A percentile compares a stretch with the other conserved stretches of the same genome.
Conservation (phyloP, 148 eudicot genomes). For the Cornus suecica region DNA sequence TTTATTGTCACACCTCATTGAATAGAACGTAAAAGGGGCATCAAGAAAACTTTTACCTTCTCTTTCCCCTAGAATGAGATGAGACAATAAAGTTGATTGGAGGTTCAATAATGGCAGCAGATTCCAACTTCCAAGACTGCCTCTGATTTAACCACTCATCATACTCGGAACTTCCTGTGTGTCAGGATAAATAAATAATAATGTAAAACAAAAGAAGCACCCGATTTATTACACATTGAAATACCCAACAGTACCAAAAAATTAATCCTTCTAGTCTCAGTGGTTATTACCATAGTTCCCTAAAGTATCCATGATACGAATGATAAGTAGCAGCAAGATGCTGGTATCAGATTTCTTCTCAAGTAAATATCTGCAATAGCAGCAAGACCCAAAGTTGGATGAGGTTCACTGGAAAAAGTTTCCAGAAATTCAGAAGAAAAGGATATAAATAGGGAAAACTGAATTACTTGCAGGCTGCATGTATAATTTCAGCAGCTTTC, state of each 20-base stretch:
- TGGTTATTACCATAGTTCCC: conserved; percentile 68
- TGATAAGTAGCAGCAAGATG: conserved; percentile 76
- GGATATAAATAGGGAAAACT: conserved; percentile 1
- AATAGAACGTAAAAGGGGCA: conserved; percentile 11
- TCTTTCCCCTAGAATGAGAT: conserved; percentile 74
- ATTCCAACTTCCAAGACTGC: conserved; percentile 97
- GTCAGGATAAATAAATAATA: conserved; percentile 18
- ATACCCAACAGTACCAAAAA: neutral
- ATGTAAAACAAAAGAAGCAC: conserved; percentile 1
- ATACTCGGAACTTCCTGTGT: conserved; percentile 81
- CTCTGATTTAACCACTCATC: conserved; percentile 96
- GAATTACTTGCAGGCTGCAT: conserved; percentile 78
- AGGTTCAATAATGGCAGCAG: conserved; percentile 92
- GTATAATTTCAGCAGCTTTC: conserved; percentile 82
- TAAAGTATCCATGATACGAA: conserved; percentile 86
- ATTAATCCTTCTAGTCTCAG: conserved; percentile 2
- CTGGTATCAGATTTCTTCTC: conserved; percentile 96
- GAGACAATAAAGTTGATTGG: conserved; percentile 69
- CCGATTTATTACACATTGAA: conserved; percentile 6
- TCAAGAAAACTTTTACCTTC: conserved; percentile 41
- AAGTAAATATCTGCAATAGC: conserved; percentile 69
- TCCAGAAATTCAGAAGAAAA: conserved; percentile 7
- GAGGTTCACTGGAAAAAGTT: conserved; percentile 19
- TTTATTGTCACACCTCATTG: neutral
- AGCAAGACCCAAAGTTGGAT: conserved; percentile 30